Percentiles rank a stretch among this genome's conserved stretches.
These are phyloP conservation scores for Avena sativa DNA, from an alignment of 176 grass and related monocot genomes.

Conservation along the genomic window DNA sequence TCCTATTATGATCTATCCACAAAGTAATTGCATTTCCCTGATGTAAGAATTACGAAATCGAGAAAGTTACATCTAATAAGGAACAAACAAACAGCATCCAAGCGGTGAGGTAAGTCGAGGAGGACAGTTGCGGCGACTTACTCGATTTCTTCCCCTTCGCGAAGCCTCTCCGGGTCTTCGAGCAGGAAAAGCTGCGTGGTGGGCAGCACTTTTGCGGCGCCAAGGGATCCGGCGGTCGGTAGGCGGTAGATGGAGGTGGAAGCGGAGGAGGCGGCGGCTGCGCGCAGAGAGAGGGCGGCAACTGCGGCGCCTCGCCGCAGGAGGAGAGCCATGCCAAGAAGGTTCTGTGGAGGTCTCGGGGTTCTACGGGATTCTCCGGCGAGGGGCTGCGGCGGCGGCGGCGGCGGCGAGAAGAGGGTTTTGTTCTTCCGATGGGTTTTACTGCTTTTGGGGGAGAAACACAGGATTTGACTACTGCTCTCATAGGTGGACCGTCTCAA, in stretches of 20 bases:
- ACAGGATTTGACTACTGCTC: neutral
- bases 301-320: conserved; percentile 45
- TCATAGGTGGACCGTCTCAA: neutral
- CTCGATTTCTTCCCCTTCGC: conserved; percentile 88
- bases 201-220: conserved; percentile 4
- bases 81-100: neutral
- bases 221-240: conserved; percentile 38
- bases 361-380: conserved; percentile 35
- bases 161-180: conserved; percentile 57
- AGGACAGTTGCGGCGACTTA: conserved; percentile 28
- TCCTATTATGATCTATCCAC: neutral
- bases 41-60: neutral
- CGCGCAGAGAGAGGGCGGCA: conserved; percentile 48
- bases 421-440: conserved; percentile 36
- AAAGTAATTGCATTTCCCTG: neutral
- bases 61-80: neutral
- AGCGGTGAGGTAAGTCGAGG: neutral
- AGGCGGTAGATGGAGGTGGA: conserved; percentile 46
- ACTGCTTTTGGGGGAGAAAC: neutral
- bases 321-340: conserved; percentile 44
- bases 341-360: conserved; percentile 26
- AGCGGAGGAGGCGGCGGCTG: conserved; percentile 35
- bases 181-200: conserved; percentile 40
- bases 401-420: conserved; percentile 21
- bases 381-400: conserved; percentile 38